Evolutionary conservation across 148 eudicot species (phyloP).

Genomic region (Persicaria tinctoria): DNA sequence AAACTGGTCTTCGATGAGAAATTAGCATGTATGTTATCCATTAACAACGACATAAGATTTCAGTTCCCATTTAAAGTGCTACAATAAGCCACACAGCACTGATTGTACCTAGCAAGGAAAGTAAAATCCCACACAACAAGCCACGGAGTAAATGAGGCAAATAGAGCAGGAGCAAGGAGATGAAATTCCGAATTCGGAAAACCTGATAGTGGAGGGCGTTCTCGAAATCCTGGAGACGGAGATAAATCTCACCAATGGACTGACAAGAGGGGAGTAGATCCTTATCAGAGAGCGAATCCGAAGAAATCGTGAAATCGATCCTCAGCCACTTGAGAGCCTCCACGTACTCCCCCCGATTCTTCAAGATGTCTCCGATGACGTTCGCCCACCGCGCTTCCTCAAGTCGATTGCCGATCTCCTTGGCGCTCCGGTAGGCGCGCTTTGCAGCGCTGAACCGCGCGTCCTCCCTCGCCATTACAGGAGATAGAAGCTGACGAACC

Average conservation of each 20-base stretch:
- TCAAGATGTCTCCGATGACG: slow-evolving; percentile 66
- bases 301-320: slow-evolving; percentile 60
- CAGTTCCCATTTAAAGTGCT: neutral
- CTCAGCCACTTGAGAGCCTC: slow-evolving; percentile 73
- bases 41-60: neutral
- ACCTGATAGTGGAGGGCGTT: slow-evolving; percentile 83
- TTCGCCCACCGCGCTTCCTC: slow-evolving; percentile 99
- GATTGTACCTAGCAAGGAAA: neutral
- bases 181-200: neutral
- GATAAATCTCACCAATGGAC: slow-evolving; percentile 73
- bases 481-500: neutral
- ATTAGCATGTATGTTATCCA: neutral
- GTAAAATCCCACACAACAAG: neutral
- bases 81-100: neutral
- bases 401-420: slow-evolving; percentile 47
- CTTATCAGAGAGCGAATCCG: slow-evolving; percentile 42
- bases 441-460: slow-evolving; percentile 47
- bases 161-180: neutral
- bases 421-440: slow-evolving; percentile 46
- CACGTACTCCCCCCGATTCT: slow-evolving; percentile 77
- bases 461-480: slow-evolving; percentile 36
- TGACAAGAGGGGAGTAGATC: slow-evolving; percentile 90
- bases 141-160: neutral
- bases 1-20: neutral
- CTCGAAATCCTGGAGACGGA: slow-evolving; percentile 45